Percentiles rank a stretch among this genome's conserved stretches.
Evolutionary conservation across 202 grass and related monocot species (phyloP).

Genomic region (Brachypodium distachyon): DNA sequence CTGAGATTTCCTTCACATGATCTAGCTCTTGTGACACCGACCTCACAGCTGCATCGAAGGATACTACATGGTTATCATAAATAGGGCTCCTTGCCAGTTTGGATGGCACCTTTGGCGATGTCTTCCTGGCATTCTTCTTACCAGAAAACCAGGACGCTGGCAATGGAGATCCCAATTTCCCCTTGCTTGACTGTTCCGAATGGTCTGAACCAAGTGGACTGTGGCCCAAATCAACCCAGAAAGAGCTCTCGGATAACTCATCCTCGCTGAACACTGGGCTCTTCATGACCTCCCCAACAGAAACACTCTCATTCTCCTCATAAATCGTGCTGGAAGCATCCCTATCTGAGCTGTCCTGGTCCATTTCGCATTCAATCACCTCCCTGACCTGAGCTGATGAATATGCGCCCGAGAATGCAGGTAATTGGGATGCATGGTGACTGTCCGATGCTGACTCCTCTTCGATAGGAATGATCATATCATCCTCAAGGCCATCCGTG

Average conservation of each 20-base stretch:
- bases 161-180: slow-evolving; percentile 79
- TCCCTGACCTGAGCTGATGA: slow-evolving; percentile 88
- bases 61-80: slow-evolving; percentile 76
- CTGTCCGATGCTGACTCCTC: slow-evolving; percentile 35
- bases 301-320: slow-evolving; percentile 91
- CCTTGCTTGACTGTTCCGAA: slow-evolving; percentile 61
- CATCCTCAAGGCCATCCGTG: slow-evolving; percentile 75
- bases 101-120: slow-evolving; percentile 41
- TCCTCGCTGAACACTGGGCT: slow-evolving; percentile 95
- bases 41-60: slow-evolving; percentile 86
- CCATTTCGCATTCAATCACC: slow-evolving; percentile 81
- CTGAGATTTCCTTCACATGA: slow-evolving; percentile 31
- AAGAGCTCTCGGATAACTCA: slow-evolving; percentile 75
- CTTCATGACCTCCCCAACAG: slow-evolving; percentile 92
- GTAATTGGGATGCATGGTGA: slow-evolving; percentile 62
- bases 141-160: slow-evolving; percentile 79
- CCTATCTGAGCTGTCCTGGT: slow-evolving; percentile 84
- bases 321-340: slow-evolving; percentile 94
- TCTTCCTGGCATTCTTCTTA: slow-evolving; percentile 62
- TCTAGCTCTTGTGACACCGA: slow-evolving; percentile 76
- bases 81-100: slow-evolving; percentile 57
- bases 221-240: slow-evolving; percentile 97
- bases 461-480: slow-evolving; percentile 51
- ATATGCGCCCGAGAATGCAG: slow-evolving; percentile 87
- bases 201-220: slow-evolving; percentile 77